Percentiles rank a stretch among this genome's conserved stretches.
These are phyloP conservation scores for Colletotrichum sp. DNA, from an alignment of 2,329 filamentous ascomycete genomes.

Conservation along the genomic window DNA sequence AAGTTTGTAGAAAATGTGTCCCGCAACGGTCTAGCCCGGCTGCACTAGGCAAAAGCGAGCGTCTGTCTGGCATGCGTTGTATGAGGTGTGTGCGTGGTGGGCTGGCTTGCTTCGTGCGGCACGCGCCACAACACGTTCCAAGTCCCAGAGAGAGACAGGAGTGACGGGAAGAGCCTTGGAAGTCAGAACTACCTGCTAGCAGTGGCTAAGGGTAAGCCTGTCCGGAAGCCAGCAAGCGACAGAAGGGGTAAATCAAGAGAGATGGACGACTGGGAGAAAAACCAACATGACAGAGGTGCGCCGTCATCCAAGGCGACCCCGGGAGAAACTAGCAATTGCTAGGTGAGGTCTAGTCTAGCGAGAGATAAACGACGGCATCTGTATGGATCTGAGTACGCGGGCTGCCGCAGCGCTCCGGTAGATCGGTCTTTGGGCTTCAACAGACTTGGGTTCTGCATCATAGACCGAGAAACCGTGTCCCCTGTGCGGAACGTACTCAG, in stretches of 20 bases:
- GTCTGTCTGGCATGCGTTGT: neutral
- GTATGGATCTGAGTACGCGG: slow-evolving; percentile 3
- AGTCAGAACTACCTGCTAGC: neutral
- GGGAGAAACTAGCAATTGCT: neutral
- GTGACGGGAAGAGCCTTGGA: neutral
- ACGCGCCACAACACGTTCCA: neutral
- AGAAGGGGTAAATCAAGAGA: neutral
- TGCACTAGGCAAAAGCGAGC: neutral
- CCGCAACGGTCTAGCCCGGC: neutral
- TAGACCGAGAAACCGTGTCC: neutral
- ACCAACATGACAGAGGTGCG: neutral
- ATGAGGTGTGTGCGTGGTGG: neutral
- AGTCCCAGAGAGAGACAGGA: neutral
- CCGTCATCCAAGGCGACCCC: slow-evolving; percentile 1
- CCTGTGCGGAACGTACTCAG: neutral
- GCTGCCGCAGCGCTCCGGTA: neutral
- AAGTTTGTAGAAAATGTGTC: neutral
- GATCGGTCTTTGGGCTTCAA: neutral
- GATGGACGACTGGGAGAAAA: neutral
- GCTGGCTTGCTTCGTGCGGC: neutral
- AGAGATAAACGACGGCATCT: neutral
- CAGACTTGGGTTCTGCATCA: neutral
- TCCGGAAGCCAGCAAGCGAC: neutral
- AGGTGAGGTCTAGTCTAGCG: neutral
- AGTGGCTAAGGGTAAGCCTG: neutral